A percentile compares a stretch with the other conserved stretches of the same genome.
Conservation (phyloP, 2,329 filamentous ascomycete genomes). For the Exophiala phaeomuriformis region DNA sequence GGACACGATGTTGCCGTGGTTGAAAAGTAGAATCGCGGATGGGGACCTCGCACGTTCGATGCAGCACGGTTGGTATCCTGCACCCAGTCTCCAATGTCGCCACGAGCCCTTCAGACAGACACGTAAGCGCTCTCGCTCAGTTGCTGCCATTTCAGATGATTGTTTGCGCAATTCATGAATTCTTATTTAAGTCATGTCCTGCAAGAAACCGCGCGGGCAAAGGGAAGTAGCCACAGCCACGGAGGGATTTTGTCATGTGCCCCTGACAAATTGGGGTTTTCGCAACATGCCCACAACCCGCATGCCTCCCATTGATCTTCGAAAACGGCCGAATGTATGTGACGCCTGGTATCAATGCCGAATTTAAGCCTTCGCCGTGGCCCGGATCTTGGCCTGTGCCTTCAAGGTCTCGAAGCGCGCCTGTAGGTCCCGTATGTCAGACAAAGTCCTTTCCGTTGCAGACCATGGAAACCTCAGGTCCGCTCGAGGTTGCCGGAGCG, state of each 20-base stretch:
- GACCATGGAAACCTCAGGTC: neutral
- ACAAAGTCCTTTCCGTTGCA: too few species aligned
- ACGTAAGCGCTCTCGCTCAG: too few species aligned
- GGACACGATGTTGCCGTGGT: neutral
- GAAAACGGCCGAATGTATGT: conserved; percentile 10
- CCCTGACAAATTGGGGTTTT: conserved; percentile 4
- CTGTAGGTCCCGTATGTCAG: conserved; percentile 33
- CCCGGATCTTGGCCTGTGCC: conserved; percentile 87
- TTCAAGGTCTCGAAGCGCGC: conserved; percentile 94
- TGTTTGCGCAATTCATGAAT: conserved; percentile 17
- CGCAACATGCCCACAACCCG: conserved; percentile 13
- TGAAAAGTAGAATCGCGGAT: neutral
- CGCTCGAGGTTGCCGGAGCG: neutral
- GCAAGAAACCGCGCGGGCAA: conserved; percentile 13
- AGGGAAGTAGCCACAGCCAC: conserved; percentile 14
- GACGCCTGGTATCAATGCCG: conserved; percentile 20
- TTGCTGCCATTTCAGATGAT: neutral
- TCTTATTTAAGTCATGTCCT: conserved; percentile 20
- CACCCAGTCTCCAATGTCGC: neutral
- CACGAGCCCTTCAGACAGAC: too few species aligned
- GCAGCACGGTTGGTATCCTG: neutral
- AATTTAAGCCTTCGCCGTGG: conserved; percentile 55
- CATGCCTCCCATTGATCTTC: conserved; percentile 12
- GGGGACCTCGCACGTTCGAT: neutral
- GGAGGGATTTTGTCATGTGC: conserved; percentile 3